Percentiles rank a stretch among this genome's conserved stretches.
phyloP scores from a whole-genome alignment of 805 yeast species.

The Kodamaea sagamina region DNA sequence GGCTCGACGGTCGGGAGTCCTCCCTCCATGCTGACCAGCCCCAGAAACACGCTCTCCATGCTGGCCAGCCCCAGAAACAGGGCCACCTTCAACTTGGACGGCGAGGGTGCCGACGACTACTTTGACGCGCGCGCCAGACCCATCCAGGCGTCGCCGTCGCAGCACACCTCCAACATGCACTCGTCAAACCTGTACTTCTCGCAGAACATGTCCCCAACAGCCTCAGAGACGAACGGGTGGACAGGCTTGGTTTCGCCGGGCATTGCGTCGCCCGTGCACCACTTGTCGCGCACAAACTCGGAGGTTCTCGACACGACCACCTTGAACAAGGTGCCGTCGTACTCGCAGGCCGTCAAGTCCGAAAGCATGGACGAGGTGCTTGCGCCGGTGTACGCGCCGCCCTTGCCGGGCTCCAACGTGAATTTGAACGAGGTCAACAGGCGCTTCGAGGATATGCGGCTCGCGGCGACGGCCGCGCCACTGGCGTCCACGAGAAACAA shows the following conservation, averaged over 20 bases:
- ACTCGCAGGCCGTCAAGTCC: slow-evolving; percentile 70
- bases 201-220: not conserved
- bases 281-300: slow-evolving; percentile 62
- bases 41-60: too few species aligned
- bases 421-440: slow-evolving; percentile 27
- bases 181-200: slow-evolving; percentile 8
- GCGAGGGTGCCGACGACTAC: slow-evolving; percentile 20
- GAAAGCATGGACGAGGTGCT: slow-evolving; percentile 48
- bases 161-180: slow-evolving; percentile 1
- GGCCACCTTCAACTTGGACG: slow-evolving; percentile 39
- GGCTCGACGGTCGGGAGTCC: not conserved
- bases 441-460: slow-evolving; percentile 27
- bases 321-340: slow-evolving; percentile 79
- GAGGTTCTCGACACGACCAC: slow-evolving; percentile 18
- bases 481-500: slow-evolving; percentile 16
- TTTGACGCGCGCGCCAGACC: slow-evolving; percentile 26
- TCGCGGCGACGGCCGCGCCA: not conserved
- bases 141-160: slow-evolving; percentile 7
- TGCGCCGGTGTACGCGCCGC: slow-evolving; percentile 73
- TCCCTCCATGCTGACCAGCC: slow-evolving; percentile 28
- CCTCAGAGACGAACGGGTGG: not conserved
- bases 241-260: slow-evolving; percentile 37
- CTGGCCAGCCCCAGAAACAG: slow-evolving; percentile 27
- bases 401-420: slow-evolving; percentile 42
- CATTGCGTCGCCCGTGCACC: slow-evolving; percentile 47